Conservation (phyloP, 2,329 filamentous ascomycete species). For the Dryadomyces sulphureus region DNA sequence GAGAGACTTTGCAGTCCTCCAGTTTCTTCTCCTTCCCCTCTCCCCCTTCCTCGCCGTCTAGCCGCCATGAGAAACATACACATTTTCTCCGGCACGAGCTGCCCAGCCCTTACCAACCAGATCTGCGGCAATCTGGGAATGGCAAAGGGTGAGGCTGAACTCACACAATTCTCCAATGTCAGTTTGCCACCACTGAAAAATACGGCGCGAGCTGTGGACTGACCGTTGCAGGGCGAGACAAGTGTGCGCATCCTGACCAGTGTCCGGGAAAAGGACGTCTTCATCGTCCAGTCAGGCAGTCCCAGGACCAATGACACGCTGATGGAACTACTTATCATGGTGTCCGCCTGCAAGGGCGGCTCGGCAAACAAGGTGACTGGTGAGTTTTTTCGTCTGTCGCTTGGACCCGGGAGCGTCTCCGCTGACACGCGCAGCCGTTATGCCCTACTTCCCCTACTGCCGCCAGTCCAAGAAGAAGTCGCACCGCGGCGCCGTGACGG, state of each 20-base stretch:
- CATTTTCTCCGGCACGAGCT: conserved; percentile 54
- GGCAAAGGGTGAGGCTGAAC: conserved; percentile 47
- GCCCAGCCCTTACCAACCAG: conserved; percentile 46
- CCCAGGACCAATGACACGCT: conserved; percentile 95
- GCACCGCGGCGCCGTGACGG: conserved; percentile 89
- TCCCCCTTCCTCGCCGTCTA: neutral
- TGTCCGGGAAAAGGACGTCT: conserved; percentile 96
- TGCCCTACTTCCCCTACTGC: conserved; percentile 97
- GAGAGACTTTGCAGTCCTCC: neutral
- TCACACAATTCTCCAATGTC: conserved; percentile 56
- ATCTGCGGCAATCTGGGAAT: conserved; percentile 57
- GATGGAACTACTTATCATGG: conserved; percentile 99
- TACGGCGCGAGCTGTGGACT: neutral
- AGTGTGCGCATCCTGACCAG: conserved; percentile 55
- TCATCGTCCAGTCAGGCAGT: conserved; percentile 95
- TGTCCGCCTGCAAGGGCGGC: conserved; percentile 93
- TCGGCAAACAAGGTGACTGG: conserved; percentile 94
- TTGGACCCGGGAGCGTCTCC: neutral
- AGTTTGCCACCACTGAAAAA: neutral
- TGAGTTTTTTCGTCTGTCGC: conserved; percentile 19
- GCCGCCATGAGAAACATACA: conserved; percentile 34
- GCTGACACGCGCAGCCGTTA: conserved; percentile 43
- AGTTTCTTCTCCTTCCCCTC: neutral
- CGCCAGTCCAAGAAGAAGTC: conserved; percentile 99
- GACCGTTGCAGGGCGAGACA: conserved; percentile 43